Conservation (phyloP, 108 stramenopile species). For the Poteriospumella lacustris region DNA sequence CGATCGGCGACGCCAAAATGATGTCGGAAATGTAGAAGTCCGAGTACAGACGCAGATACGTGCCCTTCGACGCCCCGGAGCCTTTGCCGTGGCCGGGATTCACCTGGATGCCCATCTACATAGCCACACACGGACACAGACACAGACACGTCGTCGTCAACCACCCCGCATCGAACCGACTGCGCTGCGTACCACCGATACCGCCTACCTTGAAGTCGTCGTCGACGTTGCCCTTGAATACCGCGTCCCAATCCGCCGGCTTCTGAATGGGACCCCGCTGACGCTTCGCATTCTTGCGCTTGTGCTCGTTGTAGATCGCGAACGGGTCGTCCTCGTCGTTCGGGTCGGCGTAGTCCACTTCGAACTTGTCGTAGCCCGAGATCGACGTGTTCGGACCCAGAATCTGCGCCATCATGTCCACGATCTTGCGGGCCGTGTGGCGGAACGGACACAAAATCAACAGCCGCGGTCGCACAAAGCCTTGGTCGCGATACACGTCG, state of each 20-base stretch:
- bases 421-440: background rate
- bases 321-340: background rate
- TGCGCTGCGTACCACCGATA: too few species aligned
- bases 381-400: background rate
- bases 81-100: slow-evolving; percentile 62
- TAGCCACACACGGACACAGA: too few species aligned
- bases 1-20: slow-evolving; percentile 81
- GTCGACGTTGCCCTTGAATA: slow-evolving; percentile 64
- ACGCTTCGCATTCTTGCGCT: background rate
- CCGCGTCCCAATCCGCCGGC: slow-evolving; percentile 1
- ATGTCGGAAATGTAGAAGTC: slow-evolving; percentile 92
- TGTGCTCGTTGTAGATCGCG: background rate
- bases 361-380: background rate
- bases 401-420: background rate
- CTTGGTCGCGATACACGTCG: background rate
- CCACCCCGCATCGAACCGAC: too few species aligned
- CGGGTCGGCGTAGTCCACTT: background rate
- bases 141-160: too few species aligned
- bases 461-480: background rate
- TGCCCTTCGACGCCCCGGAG: slow-evolving; percentile 43
- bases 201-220: slow-evolving; percentile 73
- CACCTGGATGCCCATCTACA: slow-evolving; percentile 71
- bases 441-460: slow-evolving; percentile 23
- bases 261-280: background rate
- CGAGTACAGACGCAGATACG: slow-evolving; percentile 65